A percentile compares a stretch with the other conserved stretches of the same genome.
phyloP scores from a whole-genome alignment of 2,329 filamentous ascomycete species.

The Calonectria pauciramosa region DNA sequence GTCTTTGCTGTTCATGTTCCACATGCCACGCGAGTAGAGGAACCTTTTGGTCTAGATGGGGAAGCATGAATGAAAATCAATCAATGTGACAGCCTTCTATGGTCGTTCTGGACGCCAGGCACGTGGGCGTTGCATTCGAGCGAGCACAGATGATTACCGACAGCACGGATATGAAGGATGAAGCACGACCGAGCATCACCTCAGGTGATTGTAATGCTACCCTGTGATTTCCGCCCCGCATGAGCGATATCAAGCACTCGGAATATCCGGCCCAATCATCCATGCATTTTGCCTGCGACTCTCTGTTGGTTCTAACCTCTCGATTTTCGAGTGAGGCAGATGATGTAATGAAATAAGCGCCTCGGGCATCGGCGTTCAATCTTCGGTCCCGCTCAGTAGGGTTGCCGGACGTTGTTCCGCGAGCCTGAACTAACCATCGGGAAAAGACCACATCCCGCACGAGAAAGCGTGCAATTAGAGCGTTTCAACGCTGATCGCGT shows the following conservation, averaged over 20 bases:
- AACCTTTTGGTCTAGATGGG: background rate
- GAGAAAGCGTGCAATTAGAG: background rate
- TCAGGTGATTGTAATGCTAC: constrained; percentile 9
- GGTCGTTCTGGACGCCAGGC: background rate
- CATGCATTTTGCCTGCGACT: too few relatives aligned
- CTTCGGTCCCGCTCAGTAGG: background rate
- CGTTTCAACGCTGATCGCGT: background rate
- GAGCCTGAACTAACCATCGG: background rate
- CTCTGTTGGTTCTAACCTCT: background rate
- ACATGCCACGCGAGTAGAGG: constrained; percentile 3
- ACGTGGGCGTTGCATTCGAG: constrained; percentile 1
- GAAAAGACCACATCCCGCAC: background rate
- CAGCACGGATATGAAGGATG: background rate
- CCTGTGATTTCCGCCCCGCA: constrained; percentile 14
- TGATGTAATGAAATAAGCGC: background rate
- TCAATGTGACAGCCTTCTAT: constrained; percentile 12
- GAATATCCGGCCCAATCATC: background rate
- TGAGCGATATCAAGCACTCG: background rate
- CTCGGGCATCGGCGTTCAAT: background rate
- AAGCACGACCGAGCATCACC: background rate
- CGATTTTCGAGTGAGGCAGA: background rate
- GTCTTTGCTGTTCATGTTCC: background rate
- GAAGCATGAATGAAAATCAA: constrained; percentile 9
- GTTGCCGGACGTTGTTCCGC: background rate
- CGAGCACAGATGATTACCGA: constrained; percentile 10